Conservation (phyloP, 305 asterid species). For the Salvia sclarea region DNA sequence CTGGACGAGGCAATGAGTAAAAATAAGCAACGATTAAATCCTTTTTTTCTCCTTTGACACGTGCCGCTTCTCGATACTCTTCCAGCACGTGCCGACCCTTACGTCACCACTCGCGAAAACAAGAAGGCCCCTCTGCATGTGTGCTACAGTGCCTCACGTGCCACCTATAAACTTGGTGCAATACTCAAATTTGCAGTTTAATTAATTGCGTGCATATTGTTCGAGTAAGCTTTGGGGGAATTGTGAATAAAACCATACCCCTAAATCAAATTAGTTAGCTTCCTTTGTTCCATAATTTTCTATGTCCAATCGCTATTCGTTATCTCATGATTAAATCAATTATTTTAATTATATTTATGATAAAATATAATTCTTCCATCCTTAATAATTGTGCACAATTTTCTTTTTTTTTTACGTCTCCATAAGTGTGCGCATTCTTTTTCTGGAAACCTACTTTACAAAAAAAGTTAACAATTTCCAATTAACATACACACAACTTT, state of each 20-base stretch:
- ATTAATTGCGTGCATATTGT: not conserved
- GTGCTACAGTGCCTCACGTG: slow-evolving; percentile 42
- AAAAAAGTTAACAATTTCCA: too few relatives aligned
- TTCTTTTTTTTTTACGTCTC: too few relatives aligned
- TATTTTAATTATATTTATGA: too few relatives aligned
- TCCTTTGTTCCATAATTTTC: too few relatives aligned
- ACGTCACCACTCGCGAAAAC: slow-evolving; percentile 36
- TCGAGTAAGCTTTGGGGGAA: not conserved
- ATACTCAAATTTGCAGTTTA: not conserved
- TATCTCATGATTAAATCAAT: too few relatives aligned
- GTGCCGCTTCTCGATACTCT: slow-evolving; percentile 24
- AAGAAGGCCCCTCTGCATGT: slow-evolving; percentile 26
- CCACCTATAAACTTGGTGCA: slow-evolving; percentile 9
- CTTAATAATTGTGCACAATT: too few relatives aligned
- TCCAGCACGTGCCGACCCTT: slow-evolving; percentile 35
- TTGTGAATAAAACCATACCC: not conserved
- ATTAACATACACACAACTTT: too few relatives aligned
- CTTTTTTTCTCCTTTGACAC: slow-evolving; percentile 32
- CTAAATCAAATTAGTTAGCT: too few relatives aligned
- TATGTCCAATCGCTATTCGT: too few relatives aligned
- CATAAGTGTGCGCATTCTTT: too few relatives aligned
- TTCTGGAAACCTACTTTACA: too few relatives aligned
- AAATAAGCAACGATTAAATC: not conserved
- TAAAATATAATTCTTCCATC: too few relatives aligned
- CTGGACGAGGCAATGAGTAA: slow-evolving; percentile 31